A percentile compares a stretch with the other conserved stretches of the same genome.
phyloP scores from a whole-genome alignment of 768 basidiomycete species.

The Termitomyces sp. region DNA sequence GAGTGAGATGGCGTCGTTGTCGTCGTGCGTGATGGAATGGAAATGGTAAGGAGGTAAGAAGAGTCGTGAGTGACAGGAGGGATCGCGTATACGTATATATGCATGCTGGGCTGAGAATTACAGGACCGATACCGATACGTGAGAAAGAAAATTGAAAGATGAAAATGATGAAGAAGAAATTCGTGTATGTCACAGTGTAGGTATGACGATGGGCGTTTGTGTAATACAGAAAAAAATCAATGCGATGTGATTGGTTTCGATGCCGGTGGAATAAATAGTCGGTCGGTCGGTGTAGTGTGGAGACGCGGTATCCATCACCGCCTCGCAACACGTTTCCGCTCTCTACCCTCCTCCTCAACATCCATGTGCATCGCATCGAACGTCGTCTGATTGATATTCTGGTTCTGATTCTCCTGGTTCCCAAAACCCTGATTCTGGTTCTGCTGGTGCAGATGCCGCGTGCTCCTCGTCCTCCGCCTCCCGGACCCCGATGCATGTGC shows the following conservation, averaged over 20 bases:
- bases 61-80: too few species aligned
- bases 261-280: not conserved
- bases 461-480: slow-evolving; percentile 56
- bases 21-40: too few species aligned
- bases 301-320: slow-evolving; percentile 32
- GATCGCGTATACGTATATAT: too few species aligned
- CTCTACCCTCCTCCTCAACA: slow-evolving; percentile 71
- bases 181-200: too few species aligned
- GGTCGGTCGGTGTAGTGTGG: not conserved
- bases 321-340: slow-evolving; percentile 70
- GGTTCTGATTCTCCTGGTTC: slow-evolving; percentile 6
- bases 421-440: slow-evolving; percentile 33
- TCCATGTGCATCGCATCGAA: slow-evolving; percentile 57
- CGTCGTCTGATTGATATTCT: not conserved
- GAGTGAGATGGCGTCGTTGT: too few species aligned
- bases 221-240: not conserved
- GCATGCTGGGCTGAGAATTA: too few species aligned
- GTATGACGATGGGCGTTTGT: too few species aligned
- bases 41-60: too few species aligned
- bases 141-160: too few species aligned
- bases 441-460: slow-evolving; percentile 37
- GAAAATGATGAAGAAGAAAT: too few species aligned
- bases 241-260: not conserved
- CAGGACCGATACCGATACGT: too few species aligned
- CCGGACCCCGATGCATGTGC: too few species aligned